A percentile compares a stretch with the other conserved stretches of the same genome.
These are phyloP conservation scores for Penicillium aurantiogriseum DNA, from an alignment of 2,329 filamentous ascomycete genomes.

Conservation along the genomic window DNA sequence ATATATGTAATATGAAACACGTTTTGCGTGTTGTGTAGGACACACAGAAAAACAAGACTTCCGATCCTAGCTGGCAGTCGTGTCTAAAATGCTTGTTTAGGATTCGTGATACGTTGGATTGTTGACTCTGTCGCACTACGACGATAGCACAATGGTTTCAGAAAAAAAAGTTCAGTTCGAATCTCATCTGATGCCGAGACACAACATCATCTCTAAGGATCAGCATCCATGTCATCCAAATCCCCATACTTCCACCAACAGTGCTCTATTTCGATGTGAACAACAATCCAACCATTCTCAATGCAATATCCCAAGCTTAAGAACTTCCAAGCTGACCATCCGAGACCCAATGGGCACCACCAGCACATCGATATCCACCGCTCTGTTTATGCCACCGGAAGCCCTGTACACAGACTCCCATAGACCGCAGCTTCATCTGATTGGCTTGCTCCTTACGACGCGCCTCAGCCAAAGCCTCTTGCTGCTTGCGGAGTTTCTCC, in stretches of 20 bases:
- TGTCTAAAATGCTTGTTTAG: conserved; percentile 1
- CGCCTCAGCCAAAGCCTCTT: conserved; percentile 26
- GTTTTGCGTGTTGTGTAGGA: not conserved
- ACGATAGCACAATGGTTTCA: not conserved
- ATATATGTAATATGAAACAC: not conserved
- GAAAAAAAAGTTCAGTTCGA: not conserved
- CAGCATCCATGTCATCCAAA: not conserved
- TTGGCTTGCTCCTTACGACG: conserved; percentile 41
- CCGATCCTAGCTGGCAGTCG: not conserved
- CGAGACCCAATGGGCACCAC: conserved; percentile 57
- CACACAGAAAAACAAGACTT: not conserved
- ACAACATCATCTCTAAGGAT: not conserved
- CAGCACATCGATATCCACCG: conserved; percentile 62
- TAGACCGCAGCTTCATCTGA: conserved; percentile 50
- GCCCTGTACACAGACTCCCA: conserved; percentile 59
- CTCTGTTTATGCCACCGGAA: conserved; percentile 62
- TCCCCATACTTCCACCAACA: not conserved
- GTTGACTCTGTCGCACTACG: not conserved
- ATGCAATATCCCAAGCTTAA: not conserved
- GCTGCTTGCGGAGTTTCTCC: conserved; percentile 44
- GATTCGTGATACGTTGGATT: not conserved
- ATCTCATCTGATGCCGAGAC: not conserved
- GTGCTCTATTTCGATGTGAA: not conserved
- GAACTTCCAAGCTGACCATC: conserved; percentile 28
- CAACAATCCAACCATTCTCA: not conserved